Percentiles rank a stretch among this genome's conserved stretches.
phyloP scores from a whole-genome alignment of 768 basidiomycete species.

The Termitomyces sp. region DNA sequence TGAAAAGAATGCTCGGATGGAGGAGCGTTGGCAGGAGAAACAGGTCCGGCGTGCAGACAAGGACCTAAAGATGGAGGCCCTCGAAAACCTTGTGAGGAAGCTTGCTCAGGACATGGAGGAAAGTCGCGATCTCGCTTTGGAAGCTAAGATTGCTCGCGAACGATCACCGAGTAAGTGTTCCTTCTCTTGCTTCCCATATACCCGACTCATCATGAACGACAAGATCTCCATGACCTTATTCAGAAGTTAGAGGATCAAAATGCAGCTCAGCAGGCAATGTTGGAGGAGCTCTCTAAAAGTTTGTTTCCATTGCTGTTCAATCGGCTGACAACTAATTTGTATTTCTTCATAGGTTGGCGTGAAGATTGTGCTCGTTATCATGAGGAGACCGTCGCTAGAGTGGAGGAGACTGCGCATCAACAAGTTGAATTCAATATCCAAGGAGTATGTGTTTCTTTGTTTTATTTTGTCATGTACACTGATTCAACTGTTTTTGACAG shows the following conservation, averaged over 20 bases:
- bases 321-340: neutral
- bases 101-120: constrained; percentile 52
- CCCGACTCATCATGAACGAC: neutral
- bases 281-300: constrained; percentile 55
- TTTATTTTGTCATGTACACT: neutral
- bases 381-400: constrained; percentile 59
- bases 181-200: neutral
- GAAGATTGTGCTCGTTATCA: constrained; percentile 62
- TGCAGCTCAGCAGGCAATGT: constrained; percentile 50
- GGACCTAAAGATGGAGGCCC: constrained; percentile 48
- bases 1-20: constrained; percentile 54
- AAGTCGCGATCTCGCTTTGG: constrained; percentile 46
- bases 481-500: constrained; percentile 26
- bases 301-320: constrained; percentile 18
- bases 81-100: constrained; percentile 57
- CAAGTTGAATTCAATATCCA: constrained; percentile 84
- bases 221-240: constrained; percentile 58
- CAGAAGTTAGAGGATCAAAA: constrained; percentile 58
- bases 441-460: constrained; percentile 43
- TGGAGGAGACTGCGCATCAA: constrained; percentile 66
- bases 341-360: constrained; percentile 50
- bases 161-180: constrained; percentile 45
- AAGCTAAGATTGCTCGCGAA: constrained; percentile 47
- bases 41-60: constrained; percentile 51
- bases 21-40: constrained; percentile 63